Evolutionary conservation across 495 filamentous ascomycete genomes (phyloP).

Genomic region (Pyronema omphalodes): DNA sequence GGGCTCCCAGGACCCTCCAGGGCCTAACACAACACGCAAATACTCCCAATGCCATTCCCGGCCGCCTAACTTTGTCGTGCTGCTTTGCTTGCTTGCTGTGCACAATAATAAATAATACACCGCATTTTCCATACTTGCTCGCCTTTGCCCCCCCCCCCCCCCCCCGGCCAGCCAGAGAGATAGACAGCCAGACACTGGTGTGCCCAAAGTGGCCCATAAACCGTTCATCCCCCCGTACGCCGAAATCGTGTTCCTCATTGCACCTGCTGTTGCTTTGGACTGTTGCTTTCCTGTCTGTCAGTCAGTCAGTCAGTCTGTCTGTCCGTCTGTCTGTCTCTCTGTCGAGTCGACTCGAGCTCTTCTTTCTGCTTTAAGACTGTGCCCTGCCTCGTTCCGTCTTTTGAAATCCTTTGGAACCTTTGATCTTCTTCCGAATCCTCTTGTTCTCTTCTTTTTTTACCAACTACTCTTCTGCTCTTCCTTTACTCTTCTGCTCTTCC

Average conservation of each 20-base stretch:
- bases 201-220: neutral
- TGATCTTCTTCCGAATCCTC: neutral
- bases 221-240: neutral
- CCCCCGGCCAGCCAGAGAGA: no score
- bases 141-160: neutral
- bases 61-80: neutral
- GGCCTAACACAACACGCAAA: no score
- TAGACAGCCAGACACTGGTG: no score
- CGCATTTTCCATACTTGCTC: neutral
- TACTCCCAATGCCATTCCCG: neutral
- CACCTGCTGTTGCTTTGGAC: slow-evolving; percentile 2
- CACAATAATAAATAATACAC: neutral
- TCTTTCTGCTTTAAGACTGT: no score
- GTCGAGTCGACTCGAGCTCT: no score
- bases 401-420: neutral
- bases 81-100: neutral
- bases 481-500: no score
- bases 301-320: no score
- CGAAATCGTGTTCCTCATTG: neutral
- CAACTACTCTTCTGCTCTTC: slow-evolving; percentile 6
- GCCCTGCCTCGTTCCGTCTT: no score
- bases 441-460: neutral
- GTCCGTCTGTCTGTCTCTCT: no score
- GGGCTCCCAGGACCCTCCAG: neutral
- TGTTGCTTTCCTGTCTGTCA: neutral